Conservation (phyloP, 208 protist genomes). For the Acanthamoeba royreba region DNA sequence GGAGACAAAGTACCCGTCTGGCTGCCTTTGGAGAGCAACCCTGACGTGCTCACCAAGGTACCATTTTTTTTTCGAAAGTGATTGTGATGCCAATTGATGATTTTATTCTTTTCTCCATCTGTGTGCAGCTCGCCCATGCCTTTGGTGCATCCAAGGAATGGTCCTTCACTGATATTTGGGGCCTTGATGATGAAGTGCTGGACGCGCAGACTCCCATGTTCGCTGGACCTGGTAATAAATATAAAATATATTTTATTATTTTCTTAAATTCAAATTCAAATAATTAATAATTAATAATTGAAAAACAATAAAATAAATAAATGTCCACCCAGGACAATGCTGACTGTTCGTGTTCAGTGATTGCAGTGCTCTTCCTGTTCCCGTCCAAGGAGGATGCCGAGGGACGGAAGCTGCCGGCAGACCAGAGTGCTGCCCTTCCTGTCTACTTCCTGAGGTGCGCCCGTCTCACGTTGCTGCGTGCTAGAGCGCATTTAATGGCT, state of each 20-base stretch:
- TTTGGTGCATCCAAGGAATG: not conserved
- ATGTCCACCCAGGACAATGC: no score
- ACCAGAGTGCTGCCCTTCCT: not conserved
- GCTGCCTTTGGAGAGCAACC: slow-evolving; percentile 34
- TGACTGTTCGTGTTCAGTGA: not conserved
- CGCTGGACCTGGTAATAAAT: not conserved
- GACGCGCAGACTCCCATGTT: slow-evolving; percentile 26
- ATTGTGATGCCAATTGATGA: not conserved
- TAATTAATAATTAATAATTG: no score
- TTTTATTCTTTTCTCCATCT: not conserved
- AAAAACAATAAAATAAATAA: no score
- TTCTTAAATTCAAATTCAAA: no score
- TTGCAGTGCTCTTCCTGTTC: slow-evolving; percentile 30
- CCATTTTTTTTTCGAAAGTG: not conserved
- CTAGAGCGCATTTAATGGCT: no score
- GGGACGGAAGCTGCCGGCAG: not conserved
- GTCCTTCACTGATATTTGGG: slow-evolving; percentile 32
- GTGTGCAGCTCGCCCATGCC: not conserved
- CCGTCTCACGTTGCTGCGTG: not conserved
- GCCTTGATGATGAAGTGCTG: not conserved
- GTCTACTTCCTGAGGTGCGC: not conserved
- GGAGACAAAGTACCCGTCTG: not conserved
- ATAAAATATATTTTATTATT: no score
- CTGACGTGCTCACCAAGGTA: slow-evolving; percentile 28
- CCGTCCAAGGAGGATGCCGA: slow-evolving; percentile 14